phyloP scores from a whole-genome alignment of 176 grass and related monocot species.

The Poa pratensis region DNA sequence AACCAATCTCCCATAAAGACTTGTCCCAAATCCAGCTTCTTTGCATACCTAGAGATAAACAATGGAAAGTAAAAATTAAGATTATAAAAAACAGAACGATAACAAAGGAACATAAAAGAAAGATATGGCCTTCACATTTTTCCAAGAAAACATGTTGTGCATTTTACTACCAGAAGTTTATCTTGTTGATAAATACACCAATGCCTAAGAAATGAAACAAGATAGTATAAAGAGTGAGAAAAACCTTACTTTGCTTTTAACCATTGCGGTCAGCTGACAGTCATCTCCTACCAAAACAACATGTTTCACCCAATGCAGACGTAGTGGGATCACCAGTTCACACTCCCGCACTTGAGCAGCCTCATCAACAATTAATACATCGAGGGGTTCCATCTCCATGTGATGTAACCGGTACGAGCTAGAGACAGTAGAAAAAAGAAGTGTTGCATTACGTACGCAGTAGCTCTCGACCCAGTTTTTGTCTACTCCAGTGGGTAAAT shows the following conservation, averaged over 20 bases:
- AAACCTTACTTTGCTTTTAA: slow-evolving; percentile 65
- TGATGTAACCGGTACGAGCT: slow-evolving; percentile 69
- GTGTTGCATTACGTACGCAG: slow-evolving; percentile 60
- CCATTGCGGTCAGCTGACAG: slow-evolving; percentile 62
- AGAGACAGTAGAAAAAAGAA: slow-evolving; percentile 72
- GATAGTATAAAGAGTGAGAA: neutral
- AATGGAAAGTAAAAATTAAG: neutral
- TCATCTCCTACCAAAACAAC: slow-evolving; percentile 56
- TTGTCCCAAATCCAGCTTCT: slow-evolving; percentile 68
- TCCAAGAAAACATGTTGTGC: no score
- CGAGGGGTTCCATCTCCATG: slow-evolving; percentile 44
- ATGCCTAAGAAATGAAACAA: neutral
- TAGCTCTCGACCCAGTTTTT: slow-evolving; percentile 49
- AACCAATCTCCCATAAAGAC: slow-evolving; percentile 77
- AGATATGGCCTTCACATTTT: no score
- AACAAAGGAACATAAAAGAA: neutral
- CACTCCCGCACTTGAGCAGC: slow-evolving; percentile 75
- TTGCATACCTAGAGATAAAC: slow-evolving; percentile 55
- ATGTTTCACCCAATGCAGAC: slow-evolving; percentile 57
- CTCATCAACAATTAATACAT: slow-evolving; percentile 78
- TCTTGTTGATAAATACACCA: neutral
- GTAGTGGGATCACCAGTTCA: slow-evolving; percentile 71
- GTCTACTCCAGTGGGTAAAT: slow-evolving; percentile 31
- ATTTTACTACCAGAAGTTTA: neutral
- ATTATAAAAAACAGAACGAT: neutral